Evolutionary conservation across 225 moss, liverwort and hornwort genomes (phyloP), one percentile per base, ranked within the genome.

Genomic region (Straminergon stramineum): DNA sequence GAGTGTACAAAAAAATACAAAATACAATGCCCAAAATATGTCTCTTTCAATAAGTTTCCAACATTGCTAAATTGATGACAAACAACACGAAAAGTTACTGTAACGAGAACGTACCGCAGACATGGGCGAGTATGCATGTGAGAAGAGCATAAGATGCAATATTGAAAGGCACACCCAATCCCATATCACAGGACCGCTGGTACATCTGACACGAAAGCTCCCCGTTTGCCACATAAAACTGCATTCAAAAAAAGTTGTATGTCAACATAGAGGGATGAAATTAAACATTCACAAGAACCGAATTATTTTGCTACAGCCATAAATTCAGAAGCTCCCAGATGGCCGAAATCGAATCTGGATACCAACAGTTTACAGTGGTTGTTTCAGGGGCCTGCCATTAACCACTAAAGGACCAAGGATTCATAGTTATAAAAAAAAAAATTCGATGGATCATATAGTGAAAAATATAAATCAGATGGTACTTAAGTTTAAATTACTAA

Each of bases 191-290:
- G 41, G 98, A 99, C 51, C 98, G 93, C 90, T 99, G 98, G 89
- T 99, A 99, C 98, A 99, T 97, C 90, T 97, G 97, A 88, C 98
- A 99, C 17, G 98, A 99, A 66, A 99, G 91, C 90, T 99, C 98
- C 70, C 96, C 94, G 48, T 95, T 93, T 84, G 96, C 96, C 75
- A 99, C 98, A 93, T 99, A 99, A 87, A 99, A 99, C 96, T 97
- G 95, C 91, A 90, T 34, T 37, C 30, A 53, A 88, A 85, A 75
- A 48, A 57, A 83, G 66, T 67, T 62, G 43, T 85, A 82, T 52
- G 45, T 66, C 81, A 65, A 56, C 14, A 51, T 3, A 70, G 45
- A 85, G 75, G 53, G 75, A 67, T 61, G 22, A 56, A 81, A 81
- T 81, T 30, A 73, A 53, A 74, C 24, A 81, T 20, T 37, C 48